Evolutionary conservation across 768 basidiomycete genomes (phyloP).

Genomic region (Auriculariales sp.): DNA sequence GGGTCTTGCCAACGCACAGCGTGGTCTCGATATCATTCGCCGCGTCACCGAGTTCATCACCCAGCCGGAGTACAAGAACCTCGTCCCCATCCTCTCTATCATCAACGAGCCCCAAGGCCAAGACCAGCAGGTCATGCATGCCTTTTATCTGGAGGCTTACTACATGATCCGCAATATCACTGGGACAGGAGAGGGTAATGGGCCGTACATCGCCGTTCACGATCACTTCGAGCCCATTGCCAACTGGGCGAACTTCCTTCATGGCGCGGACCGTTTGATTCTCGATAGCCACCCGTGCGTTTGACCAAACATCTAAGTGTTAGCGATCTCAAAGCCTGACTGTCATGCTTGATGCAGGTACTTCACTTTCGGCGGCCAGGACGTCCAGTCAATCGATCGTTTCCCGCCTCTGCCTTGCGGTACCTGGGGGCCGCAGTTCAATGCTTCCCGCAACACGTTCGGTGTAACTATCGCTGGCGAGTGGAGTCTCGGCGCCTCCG

Average conservation of each 20-base stretch:
- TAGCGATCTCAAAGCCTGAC: too few species aligned
- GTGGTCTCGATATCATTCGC: conserved; percentile 78
- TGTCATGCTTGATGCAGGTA: too few species aligned
- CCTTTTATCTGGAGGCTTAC: conserved; percentile 67
- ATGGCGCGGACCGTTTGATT: conserved; percentile 66
- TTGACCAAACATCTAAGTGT: too few species aligned
- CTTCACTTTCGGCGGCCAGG: conserved; percentile 54
- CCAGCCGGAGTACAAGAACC: conserved; percentile 69
- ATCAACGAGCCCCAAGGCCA: conserved; percentile 68
- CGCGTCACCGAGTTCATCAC: conserved; percentile 86
- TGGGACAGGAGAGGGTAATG: conserved; percentile 71
- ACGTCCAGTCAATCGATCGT: conserved; percentile 38
- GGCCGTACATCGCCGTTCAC: conserved; percentile 73
- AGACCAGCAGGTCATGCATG: conserved; percentile 46
- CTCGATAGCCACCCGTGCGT: conserved; percentile 81
- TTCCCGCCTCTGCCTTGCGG: conserved; percentile 51
- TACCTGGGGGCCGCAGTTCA: conserved; percentile 57
- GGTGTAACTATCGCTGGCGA: conserved; percentile 80
- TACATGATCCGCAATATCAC: conserved; percentile 62
- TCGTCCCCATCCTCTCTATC: conserved; percentile 76
- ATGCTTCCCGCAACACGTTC: conserved; percentile 59
- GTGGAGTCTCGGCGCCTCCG: conserved; percentile 75
- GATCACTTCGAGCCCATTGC: conserved; percentile 65
- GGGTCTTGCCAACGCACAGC: conserved; percentile 90
- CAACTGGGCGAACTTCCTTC: conserved; percentile 58